These are phyloP conservation scores for Neurospora sp. DNA, from an alignment of 2,329 filamentous ascomycete genomes.

Conservation along the genomic window DNA sequence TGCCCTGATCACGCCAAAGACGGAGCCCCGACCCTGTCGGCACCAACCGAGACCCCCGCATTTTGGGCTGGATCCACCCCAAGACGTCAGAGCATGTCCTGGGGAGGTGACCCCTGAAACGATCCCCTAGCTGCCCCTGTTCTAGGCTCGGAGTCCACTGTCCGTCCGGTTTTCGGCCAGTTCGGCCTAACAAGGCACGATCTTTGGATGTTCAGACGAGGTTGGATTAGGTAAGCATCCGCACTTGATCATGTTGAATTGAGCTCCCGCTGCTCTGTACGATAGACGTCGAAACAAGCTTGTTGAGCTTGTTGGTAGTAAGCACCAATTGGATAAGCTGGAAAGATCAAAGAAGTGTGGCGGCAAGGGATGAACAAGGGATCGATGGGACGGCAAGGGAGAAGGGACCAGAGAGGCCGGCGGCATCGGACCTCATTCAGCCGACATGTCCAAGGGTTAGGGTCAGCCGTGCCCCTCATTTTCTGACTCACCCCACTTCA, in stretches of 20 bases:
- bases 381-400: neutral
- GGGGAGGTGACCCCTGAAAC: neutral
- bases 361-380: neutral
- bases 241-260: neutral
- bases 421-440: neutral
- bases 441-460: neutral
- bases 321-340: neutral
- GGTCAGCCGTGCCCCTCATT: neutral
- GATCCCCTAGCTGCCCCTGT: neutral
- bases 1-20: neutral
- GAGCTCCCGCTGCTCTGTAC: neutral
- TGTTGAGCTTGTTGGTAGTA: neutral
- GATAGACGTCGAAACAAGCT: neutral
- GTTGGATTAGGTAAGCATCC: neutral
- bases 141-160: neutral
- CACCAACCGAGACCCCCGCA: neutral
- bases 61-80: neutral
- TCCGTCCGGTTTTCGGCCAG: neutral
- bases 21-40: neutral
- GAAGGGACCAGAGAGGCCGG: neutral
- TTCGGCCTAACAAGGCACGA: neutral
- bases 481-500: neutral
- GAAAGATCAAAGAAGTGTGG: neutral
- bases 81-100: neutral
- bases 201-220: neutral